Conservation (phyloP, 805 yeast genomes). For the Blastobotrys terrestris region DNA sequence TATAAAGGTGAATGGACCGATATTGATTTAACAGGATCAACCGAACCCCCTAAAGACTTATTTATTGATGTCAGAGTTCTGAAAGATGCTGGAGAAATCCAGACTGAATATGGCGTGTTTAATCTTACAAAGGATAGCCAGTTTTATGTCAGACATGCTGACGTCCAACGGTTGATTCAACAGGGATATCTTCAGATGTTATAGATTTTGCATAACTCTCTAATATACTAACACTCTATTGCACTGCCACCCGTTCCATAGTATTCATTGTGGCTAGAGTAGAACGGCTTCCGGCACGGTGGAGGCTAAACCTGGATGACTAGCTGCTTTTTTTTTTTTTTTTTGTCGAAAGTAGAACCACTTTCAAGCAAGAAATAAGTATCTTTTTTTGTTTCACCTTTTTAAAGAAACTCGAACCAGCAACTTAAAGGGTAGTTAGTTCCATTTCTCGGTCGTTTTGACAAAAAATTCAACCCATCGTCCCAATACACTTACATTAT, state of each 20-base stretch:
- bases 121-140: slow-evolving; percentile 90
- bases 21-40: slow-evolving; percentile 79
- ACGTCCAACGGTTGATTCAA: slow-evolving; percentile 87
- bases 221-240: neutral
- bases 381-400: too few species aligned
- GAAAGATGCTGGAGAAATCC: slow-evolving; percentile 94
- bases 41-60: slow-evolving; percentile 85
- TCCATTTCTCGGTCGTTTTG: too few species aligned
- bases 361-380: too few species aligned
- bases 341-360: too few species aligned
- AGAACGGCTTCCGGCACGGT: too few species aligned
- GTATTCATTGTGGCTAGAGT: too few species aligned
- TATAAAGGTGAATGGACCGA: slow-evolving; percentile 77
- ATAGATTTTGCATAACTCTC: slow-evolving; percentile 19
- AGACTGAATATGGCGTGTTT: slow-evolving; percentile 94
- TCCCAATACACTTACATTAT: neutral
- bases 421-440: too few species aligned
- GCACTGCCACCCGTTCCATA: too few species aligned
- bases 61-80: slow-evolving; percentile 91
- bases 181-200: slow-evolving; percentile 87
- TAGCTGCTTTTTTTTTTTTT: too few species aligned
- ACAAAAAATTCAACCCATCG: neutral
- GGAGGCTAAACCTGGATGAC: too few species aligned
- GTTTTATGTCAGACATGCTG: slow-evolving; percentile 87
- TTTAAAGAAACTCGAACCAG: too few species aligned